phyloP scores from a whole-genome alignment of 768 basidiomycete genomes.

The Boletellus emodensis region DNA sequence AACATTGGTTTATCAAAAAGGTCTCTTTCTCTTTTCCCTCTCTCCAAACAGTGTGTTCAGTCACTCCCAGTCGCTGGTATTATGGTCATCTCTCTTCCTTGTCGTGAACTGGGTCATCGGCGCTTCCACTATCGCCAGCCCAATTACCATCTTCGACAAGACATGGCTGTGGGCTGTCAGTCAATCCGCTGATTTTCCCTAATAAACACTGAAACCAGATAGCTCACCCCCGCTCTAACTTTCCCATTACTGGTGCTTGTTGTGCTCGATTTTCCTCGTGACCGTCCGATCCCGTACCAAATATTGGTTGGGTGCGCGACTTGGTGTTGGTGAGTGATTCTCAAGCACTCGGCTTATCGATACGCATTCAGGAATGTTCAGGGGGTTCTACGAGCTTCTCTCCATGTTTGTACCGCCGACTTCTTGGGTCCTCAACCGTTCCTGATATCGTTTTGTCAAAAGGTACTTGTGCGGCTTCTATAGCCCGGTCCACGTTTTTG shows the following conservation, averaged over 20 bases:
- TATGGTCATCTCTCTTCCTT: constrained; percentile 63
- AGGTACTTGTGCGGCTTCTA: constrained; percentile 46
- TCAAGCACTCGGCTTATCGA: not conserved
- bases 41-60: constrained; percentile 1
- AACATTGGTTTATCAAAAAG: constrained; percentile 72
- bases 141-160: constrained; percentile 48
- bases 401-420: constrained; percentile 32
- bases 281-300: constrained; percentile 59
- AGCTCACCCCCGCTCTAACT: constrained; percentile 57
- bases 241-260: constrained; percentile 64
- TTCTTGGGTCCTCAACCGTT: not conserved
- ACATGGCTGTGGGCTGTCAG: constrained; percentile 56
- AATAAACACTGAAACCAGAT: not conserved
- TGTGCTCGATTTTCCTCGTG: constrained; percentile 68
- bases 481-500: constrained; percentile 28
- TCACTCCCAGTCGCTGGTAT: constrained; percentile 42
- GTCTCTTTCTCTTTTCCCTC: constrained; percentile 16
- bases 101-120: constrained; percentile 68
- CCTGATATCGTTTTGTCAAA: constrained; percentile 9
- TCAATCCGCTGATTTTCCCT: constrained; percentile 14
- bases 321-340: constrained; percentile 55
- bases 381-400: constrained; percentile 60
- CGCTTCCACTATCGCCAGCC: constrained; percentile 45
- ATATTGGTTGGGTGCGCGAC: constrained; percentile 50
- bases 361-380: constrained; percentile 21